Percentiles rank a stretch among this genome's conserved stretches.
Conservation (phyloP, 768 basidiomycete species). For the Leccinum pellstonianum region DNA sequence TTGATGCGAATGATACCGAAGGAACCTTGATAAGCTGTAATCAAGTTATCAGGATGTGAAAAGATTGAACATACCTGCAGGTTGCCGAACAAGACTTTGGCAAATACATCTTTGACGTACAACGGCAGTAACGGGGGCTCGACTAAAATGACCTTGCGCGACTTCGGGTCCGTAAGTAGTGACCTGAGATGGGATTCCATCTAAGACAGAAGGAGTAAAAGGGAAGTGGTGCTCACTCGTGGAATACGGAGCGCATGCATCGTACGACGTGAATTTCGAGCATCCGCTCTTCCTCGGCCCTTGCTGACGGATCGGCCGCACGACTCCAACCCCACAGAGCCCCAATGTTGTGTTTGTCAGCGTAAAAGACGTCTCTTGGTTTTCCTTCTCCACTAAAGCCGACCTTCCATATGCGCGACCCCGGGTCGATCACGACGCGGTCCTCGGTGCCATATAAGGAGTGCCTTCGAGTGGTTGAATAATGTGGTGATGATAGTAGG, state of each 20-base stretch:
- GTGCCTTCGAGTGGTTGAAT: constrained; percentile 81
- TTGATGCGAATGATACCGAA: constrained; percentile 89
- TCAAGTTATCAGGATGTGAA: background rate
- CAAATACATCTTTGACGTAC: constrained; percentile 85
- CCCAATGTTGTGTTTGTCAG: constrained; percentile 41
- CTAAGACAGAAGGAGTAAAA: constrained; percentile 11
- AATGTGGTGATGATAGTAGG: constrained; percentile 79
- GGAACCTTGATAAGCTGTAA: constrained; percentile 61
- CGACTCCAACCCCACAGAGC: constrained; percentile 63
- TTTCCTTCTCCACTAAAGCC: constrained; percentile 96
- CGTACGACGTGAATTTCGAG: constrained; percentile 69
- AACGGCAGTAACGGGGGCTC: constrained; percentile 88
- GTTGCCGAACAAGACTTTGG: constrained; percentile 85
- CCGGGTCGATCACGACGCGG: constrained; percentile 91
- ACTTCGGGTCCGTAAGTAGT: constrained; percentile 90
- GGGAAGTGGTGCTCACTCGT: constrained; percentile 56
- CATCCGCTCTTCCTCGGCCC: constrained; percentile 71
- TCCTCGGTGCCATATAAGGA: constrained; percentile 97
- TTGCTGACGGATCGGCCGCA: constrained; percentile 50
- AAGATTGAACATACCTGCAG: constrained; percentile 54
- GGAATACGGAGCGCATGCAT: constrained; percentile 75
- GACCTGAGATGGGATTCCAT: constrained; percentile 52
- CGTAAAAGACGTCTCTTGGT: constrained; percentile 84
- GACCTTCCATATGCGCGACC: constrained; percentile 93
- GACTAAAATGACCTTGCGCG: constrained; percentile 89